Conservation (phyloP, 306 rosid species). For the Ziziphus jujuba region DNA sequence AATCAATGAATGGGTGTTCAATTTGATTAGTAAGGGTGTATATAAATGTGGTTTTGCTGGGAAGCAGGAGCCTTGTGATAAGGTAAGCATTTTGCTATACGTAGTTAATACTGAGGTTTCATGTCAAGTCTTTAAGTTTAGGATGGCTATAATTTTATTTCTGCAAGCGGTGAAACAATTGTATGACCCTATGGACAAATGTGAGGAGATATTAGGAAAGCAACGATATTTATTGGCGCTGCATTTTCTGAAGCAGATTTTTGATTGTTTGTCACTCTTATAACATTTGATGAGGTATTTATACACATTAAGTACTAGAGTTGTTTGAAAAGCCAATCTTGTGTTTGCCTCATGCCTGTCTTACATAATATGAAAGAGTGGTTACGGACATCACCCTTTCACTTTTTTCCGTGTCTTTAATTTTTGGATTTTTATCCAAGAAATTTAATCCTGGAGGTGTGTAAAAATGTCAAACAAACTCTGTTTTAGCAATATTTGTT, state of each 20-base stretch:
- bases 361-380: neutral
- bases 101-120: neutral
- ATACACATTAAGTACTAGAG: neutral
- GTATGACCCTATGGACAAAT: conserved; percentile 77
- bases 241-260: conserved; percentile 83
- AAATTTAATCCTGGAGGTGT: no score
- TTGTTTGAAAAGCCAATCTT: conserved; percentile 12
- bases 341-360: conserved; percentile 8
- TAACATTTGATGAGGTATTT: conserved; percentile 92
- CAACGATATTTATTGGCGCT: conserved; percentile 80
- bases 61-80: conserved; percentile 80
- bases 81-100: conserved; percentile 34
- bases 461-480: no score
- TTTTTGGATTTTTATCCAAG: no score
- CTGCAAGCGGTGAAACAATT: conserved; percentile 67
- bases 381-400: neutral
- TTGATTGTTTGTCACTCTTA: conserved; percentile 87
- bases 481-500: no score
- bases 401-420: no score
- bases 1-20: conserved; percentile 69
- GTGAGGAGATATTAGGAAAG: conserved; percentile 73
- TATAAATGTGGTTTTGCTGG: conserved; percentile 89
- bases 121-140: neutral
- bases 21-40: conserved; percentile 75
- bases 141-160: conserved; percentile 8